Evolutionary conservation across 164 flowering plant genomes (phyloP).

Genomic region (Stephania cephalantha): DNA sequence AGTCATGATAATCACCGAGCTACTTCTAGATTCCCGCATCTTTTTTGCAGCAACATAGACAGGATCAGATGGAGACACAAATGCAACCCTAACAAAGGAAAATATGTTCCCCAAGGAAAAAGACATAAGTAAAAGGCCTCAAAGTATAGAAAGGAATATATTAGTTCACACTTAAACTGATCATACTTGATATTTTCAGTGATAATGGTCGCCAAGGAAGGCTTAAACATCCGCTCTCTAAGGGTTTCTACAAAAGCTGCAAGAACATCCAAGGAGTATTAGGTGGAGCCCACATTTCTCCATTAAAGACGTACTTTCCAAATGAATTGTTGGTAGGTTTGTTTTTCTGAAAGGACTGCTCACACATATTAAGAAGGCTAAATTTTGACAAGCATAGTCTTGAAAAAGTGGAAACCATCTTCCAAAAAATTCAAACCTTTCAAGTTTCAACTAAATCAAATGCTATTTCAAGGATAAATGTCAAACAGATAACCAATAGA

Average conservation of each 20-base stretch:
- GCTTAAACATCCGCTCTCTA: slow-evolving; percentile 95
- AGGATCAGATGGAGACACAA: slow-evolving; percentile 82
- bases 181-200: slow-evolving; percentile 66
- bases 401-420: background rate
- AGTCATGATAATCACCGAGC: slow-evolving; percentile 56
- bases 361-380: background rate
- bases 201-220: slow-evolving; percentile 79
- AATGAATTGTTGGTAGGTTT: background rate
- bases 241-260: slow-evolving; percentile 89
- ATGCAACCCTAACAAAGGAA: slow-evolving; percentile 58
- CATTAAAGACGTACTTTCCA: background rate
- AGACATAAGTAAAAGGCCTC: background rate
- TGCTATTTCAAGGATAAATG: too few relatives aligned
- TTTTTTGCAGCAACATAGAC: slow-evolving; percentile 76
- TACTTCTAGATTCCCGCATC: slow-evolving; percentile 77
- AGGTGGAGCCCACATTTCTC: background rate
- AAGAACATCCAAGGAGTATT: slow-evolving; percentile 1
- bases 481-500: too few relatives aligned
- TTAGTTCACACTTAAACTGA: background rate
- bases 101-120: slow-evolving; percentile 8
- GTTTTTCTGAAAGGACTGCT: background rate
- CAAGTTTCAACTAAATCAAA: background rate
- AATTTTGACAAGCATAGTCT: background rate
- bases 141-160: background rate
- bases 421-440: background rate